Evolutionary conservation across 2,329 filamentous ascomycete species (phyloP).

Genomic region (Xylaria sp.): DNA sequence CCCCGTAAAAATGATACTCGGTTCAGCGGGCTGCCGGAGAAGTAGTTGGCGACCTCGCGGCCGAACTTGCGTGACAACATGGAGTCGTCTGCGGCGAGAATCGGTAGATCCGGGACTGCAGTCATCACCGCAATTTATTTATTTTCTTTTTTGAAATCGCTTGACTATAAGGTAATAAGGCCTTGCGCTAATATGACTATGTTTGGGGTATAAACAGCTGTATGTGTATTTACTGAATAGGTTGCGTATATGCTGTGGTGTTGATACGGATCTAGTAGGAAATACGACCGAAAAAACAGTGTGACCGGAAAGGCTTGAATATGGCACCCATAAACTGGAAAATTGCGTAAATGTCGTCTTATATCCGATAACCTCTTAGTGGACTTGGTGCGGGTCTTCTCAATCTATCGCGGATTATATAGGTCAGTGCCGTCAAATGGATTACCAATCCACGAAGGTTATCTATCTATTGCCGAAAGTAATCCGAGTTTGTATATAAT

Average conservation of each 20-base stretch:
- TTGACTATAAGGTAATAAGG: neutral
- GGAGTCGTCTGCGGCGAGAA: slow-evolving; percentile 61
- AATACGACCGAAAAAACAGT: neutral
- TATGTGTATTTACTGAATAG: neutral
- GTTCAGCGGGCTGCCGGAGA: slow-evolving; percentile 80
- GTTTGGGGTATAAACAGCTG: neutral
- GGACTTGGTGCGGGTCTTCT: slow-evolving; percentile 30
- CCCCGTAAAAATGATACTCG: slow-evolving; percentile 80
- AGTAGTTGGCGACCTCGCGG: slow-evolving; percentile 85
- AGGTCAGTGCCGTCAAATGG: slow-evolving; percentile 6
- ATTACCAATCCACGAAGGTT: slow-evolving; percentile 32
- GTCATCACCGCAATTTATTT: slow-evolving; percentile 42
- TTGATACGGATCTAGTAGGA: slow-evolving; percentile 2
- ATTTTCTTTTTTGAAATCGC: neutral
- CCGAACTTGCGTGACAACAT: slow-evolving; percentile 83
- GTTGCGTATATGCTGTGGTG: slow-evolving; percentile 3
- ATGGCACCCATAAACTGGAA: slow-evolving; percentile 9
- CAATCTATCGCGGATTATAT: slow-evolving; percentile 16
- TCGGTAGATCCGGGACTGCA: slow-evolving; percentile 56
- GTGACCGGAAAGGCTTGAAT: slow-evolving; percentile 4
- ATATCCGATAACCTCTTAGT: slow-evolving; percentile 28
- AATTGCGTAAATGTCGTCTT: slow-evolving; percentile 12
- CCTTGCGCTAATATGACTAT: slow-evolving; percentile 1
- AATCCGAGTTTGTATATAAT: neutral
- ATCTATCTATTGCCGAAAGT: slow-evolving; percentile 2